Evolutionary conservation across 2,329 filamentous ascomycete species (phyloP).

Genomic region (Chalaropsis ovoidea): DNA sequence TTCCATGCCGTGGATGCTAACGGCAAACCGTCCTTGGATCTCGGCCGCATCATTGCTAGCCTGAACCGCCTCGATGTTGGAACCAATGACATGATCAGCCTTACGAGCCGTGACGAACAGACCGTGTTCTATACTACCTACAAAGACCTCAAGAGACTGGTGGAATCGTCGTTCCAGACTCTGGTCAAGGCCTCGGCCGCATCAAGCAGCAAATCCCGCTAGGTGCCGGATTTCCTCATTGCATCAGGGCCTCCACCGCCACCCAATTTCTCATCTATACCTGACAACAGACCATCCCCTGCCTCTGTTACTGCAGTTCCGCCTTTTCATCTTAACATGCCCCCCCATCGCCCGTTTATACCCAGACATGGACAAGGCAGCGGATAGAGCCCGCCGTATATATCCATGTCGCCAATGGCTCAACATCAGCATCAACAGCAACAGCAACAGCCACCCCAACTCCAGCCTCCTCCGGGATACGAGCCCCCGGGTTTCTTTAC

Average conservation of each 20-base stretch:
- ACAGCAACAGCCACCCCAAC: neutral
- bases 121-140: conserved; percentile 82
- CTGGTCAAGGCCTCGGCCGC: conserved; percentile 40
- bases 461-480: neutral
- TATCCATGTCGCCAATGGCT: conserved; percentile 6
- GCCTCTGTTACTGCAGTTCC: neutral
- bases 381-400: conserved; percentile 15
- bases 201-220: conserved; percentile 28
- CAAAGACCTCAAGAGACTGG: conserved; percentile 68
- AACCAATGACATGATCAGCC: conserved; percentile 70
- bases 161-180: conserved; percentile 48
- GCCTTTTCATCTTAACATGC: neutral
- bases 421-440: neutral
- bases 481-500: neutral
- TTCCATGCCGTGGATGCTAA: conserved; percentile 90
- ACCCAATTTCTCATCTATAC: neutral
- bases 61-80: conserved; percentile 91
- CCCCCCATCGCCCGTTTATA: conserved; percentile 3
- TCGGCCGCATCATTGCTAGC: conserved; percentile 77
- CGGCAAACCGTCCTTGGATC: conserved; percentile 70
- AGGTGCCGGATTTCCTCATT: conserved; percentile 17
- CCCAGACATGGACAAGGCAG: conserved; percentile 13
- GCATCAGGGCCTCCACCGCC: neutral
- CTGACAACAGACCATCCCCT: conserved; percentile 1
- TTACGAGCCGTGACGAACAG: conserved; percentile 84